Conservation (phyloP, 495 filamentous ascomycete species). For the Penicilliopsis zonata region DNA sequence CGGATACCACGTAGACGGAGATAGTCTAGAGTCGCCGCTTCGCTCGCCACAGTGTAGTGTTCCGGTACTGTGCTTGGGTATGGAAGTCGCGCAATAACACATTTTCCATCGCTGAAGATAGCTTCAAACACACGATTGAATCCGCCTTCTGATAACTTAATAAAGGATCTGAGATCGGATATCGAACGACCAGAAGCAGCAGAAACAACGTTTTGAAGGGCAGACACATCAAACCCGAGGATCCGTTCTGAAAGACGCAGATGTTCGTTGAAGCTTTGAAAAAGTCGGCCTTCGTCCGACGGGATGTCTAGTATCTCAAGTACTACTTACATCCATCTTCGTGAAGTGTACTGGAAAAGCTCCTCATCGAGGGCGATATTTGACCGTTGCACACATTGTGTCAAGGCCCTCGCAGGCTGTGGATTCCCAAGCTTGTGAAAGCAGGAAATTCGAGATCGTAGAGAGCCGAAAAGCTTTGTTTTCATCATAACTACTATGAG, state of each 20-base stretch:
- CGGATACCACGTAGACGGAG: slow-evolving; percentile 14
- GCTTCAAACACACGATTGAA: slow-evolving; percentile 15
- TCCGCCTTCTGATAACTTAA: slow-evolving; percentile 18
- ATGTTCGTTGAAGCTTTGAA: slow-evolving; percentile 11
- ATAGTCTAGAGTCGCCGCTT: slow-evolving; percentile 24
- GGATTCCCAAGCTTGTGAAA: no score
- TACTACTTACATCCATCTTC: slow-evolving; percentile 11
- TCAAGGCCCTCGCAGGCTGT: no score
- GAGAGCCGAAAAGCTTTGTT: neutral
- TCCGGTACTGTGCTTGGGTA: slow-evolving; percentile 13
- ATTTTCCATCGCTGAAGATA: slow-evolving; percentile 9
- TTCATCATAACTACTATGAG: neutral
- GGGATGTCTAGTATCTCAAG: neutral
- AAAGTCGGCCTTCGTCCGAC: no score
- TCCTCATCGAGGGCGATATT: no score
- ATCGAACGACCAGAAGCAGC: neutral
- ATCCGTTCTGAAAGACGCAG: slow-evolving; percentile 9
- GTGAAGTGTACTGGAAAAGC: slow-evolving; percentile 10
- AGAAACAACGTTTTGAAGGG: slow-evolving; percentile 7
- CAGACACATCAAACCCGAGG: slow-evolving; percentile 12
- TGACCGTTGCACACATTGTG: no score
- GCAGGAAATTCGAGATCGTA: no score
- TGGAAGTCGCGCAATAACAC: slow-evolving; percentile 15
- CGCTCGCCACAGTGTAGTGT: slow-evolving; percentile 17
- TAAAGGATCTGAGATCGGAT: slow-evolving; percentile 8